Evolutionary conservation across 148 eudicot genomes (phyloP).

Genomic region (Selenicereus undatus): DNA sequence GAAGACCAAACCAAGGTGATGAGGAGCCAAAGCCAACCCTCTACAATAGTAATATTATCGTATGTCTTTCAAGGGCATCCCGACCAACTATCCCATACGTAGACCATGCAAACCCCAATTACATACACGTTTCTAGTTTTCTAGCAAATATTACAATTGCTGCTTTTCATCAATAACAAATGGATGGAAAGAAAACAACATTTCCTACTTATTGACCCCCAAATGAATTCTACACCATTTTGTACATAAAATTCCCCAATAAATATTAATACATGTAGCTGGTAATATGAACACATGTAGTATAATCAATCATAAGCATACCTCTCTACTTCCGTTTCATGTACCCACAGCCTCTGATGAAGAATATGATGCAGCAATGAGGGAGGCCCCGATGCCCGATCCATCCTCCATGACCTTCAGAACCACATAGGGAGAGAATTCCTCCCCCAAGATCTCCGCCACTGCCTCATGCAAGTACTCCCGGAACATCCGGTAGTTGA

Average conservation of each 20-base stretch:
- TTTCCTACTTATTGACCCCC: constrained; percentile 18
- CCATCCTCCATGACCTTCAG: constrained; percentile 79
- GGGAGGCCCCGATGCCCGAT: constrained; percentile 84
- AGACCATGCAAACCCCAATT: constrained; percentile 19
- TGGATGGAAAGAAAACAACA: constrained; percentile 13
- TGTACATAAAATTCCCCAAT: constrained; percentile 41
- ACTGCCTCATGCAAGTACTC: constrained; percentile 77
- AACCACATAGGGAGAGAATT: constrained; percentile 48
- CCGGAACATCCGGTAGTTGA: constrained; percentile 57
- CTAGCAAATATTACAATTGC: constrained; percentile 27
- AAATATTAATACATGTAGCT: constrained; percentile 28
- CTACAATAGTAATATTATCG: no score
- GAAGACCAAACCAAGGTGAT: no score
- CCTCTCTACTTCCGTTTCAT: constrained; percentile 3
- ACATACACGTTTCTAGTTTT: constrained; percentile 3
- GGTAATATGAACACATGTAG: constrained; percentile 17
- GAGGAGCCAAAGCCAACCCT: no score
- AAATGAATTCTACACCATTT: constrained; percentile 56
- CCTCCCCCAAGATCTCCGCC: constrained; percentile 76
- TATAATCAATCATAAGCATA: constrained; percentile 4
- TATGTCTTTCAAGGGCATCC: no score
- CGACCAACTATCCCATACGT: constrained; percentile 1
- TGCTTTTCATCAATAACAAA: constrained; percentile 23
- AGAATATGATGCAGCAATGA: constrained; percentile 66
- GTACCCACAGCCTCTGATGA: constrained; percentile 36